Evolutionary conservation across 176 grass and related monocot genomes (phyloP).

Genomic region (Bromus sterilis): DNA sequence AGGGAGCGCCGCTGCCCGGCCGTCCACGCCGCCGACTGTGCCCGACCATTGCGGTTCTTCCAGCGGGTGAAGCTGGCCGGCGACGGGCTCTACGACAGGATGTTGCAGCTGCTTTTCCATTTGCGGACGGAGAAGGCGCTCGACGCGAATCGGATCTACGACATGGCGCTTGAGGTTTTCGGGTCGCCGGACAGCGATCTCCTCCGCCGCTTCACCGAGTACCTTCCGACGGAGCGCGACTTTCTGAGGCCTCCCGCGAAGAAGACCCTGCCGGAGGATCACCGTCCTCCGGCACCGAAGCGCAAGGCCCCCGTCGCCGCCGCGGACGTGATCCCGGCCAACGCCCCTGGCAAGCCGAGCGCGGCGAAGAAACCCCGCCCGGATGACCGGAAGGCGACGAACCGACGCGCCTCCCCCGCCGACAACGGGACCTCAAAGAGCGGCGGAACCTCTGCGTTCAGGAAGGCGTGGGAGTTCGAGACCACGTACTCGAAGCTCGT

Average conservation of each 20-base stretch:
- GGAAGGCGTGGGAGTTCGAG: background rate
- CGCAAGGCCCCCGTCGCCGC: background rate
- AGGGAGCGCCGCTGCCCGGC: background rate
- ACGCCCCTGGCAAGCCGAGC: background rate
- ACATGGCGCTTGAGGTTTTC: background rate
- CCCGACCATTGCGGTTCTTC: background rate
- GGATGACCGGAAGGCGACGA: background rate
- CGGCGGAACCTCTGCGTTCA: background rate
- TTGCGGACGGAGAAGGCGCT: rapidly evolving
- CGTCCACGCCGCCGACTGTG: no score
- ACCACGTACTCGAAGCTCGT: background rate
- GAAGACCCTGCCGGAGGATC: background rate
- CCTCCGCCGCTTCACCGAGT: background rate
- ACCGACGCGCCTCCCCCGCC: background rate
- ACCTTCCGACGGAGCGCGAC: background rate
- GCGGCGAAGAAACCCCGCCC: background rate
- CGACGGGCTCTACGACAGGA: background rate
- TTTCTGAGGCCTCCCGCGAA: background rate
- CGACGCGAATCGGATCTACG: background rate
- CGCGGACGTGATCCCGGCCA: no score
- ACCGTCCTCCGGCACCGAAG: background rate
- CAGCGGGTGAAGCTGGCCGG: background rate
- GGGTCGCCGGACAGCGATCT: background rate
- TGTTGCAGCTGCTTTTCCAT: background rate
- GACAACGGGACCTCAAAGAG: background rate